Conservation (phyloP, 495 filamentous ascomycete species). For the Penicillium tannophilum region DNA sequence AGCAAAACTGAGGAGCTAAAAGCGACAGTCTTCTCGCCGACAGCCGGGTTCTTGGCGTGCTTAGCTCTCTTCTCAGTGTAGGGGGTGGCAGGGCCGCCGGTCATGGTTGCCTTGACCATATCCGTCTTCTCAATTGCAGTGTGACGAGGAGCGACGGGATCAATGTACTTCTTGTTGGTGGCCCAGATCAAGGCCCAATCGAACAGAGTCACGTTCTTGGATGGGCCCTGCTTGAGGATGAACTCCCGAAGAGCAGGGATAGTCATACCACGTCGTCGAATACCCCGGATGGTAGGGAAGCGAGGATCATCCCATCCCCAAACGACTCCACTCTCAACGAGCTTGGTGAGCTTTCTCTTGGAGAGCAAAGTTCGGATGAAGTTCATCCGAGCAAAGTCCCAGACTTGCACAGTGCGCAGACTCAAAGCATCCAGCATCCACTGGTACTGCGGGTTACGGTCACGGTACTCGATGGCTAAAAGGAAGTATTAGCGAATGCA, state of each 20-base stretch:
- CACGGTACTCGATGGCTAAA: slow-evolving; percentile 84
- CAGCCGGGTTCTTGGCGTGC: slow-evolving; percentile 82
- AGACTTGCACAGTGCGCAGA: slow-evolving; percentile 87
- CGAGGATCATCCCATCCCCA: slow-evolving; percentile 94
- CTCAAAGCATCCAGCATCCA: slow-evolving; percentile 90
- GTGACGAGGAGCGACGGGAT: slow-evolving; percentile 83
- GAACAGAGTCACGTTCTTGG: slow-evolving; percentile 83
- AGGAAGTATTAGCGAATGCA: neutral
- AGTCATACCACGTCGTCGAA: slow-evolving; percentile 87
- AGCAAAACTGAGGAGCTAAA: slow-evolving; percentile 72
- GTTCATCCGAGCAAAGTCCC: slow-evolving; percentile 98
- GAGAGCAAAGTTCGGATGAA: slow-evolving; percentile 88
- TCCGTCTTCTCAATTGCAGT: slow-evolving; percentile 73
- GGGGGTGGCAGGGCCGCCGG: slow-evolving; percentile 65
- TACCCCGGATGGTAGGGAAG: slow-evolving; percentile 92
- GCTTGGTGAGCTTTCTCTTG: slow-evolving; percentile 93
- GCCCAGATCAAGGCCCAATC: slow-evolving; percentile 95
- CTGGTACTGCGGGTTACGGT: slow-evolving; percentile 95
- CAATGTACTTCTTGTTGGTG: slow-evolving; percentile 93
- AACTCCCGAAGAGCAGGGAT: slow-evolving; percentile 87
- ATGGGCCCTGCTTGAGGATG: slow-evolving; percentile 89
- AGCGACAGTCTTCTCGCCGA: slow-evolving; percentile 83
- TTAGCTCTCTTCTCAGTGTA: slow-evolving; percentile 74
- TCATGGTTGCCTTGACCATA: slow-evolving; percentile 66
- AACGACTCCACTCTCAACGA: slow-evolving; percentile 83